These are phyloP conservation scores for Aspergillus indologenus DNA, from an alignment of 495 filamentous ascomycete genomes.

Conservation along the genomic window DNA sequence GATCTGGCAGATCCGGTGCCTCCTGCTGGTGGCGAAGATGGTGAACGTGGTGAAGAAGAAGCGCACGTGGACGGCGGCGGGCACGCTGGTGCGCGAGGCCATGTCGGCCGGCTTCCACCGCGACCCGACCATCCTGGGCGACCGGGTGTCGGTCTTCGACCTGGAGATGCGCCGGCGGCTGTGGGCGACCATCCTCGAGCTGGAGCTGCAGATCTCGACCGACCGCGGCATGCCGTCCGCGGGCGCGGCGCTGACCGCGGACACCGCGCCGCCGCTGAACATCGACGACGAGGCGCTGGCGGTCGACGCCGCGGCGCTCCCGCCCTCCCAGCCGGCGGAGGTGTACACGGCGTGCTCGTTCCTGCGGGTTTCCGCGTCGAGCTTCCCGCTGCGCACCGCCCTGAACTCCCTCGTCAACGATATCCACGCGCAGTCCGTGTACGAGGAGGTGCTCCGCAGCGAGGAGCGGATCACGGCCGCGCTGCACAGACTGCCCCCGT, in stretches of 20 bases:
- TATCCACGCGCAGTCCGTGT: constrained; percentile 16
- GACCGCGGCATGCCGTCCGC: constrained; percentile 53
- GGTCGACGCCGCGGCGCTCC: constrained; percentile 44
- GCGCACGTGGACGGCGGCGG: constrained; percentile 49
- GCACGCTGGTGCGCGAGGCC: constrained; percentile 45
- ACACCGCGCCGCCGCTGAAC: constrained; percentile 41
- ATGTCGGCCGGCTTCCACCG: constrained; percentile 55
- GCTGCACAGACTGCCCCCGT: constrained; percentile 28
- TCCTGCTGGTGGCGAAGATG: constrained; percentile 47
- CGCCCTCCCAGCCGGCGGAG: constrained; percentile 36
- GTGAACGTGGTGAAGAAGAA: constrained; percentile 50
- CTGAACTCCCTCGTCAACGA: constrained; percentile 33
- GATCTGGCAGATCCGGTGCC: constrained; percentile 51
- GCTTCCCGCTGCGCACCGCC: constrained; percentile 23
- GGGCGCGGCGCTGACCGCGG: constrained; percentile 47
- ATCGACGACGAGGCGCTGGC: background rate
- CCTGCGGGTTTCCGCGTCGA: constrained; percentile 21
- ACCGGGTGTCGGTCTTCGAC: constrained; percentile 34
- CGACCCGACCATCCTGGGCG: constrained; percentile 43
- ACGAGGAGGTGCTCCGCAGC: constrained; percentile 25
- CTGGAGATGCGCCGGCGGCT: constrained; percentile 52
- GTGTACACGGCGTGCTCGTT: constrained; percentile 24
- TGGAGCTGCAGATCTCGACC: constrained; percentile 49
- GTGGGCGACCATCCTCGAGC: constrained; percentile 56
- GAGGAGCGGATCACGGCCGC: constrained; percentile 26